phyloP scores from a whole-genome alignment of 2,329 filamentous ascomycete genomes.

The Drechslera avenae region DNA sequence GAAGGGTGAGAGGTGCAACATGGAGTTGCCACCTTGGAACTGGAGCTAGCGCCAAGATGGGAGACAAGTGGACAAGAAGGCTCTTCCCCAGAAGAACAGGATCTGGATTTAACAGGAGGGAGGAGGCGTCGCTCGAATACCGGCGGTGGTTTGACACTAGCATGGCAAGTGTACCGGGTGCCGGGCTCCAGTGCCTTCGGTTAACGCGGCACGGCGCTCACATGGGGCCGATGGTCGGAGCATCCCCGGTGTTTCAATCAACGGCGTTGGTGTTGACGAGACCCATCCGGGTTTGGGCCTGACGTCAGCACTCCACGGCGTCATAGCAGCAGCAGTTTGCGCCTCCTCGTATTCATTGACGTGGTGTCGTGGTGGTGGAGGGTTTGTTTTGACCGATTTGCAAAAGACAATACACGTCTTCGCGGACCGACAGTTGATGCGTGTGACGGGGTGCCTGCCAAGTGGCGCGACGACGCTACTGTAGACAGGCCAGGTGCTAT shows the following conservation, averaged over 20 bases:
- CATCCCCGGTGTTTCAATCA: constrained; percentile 5
- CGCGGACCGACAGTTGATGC: neutral
- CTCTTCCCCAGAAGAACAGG: neutral
- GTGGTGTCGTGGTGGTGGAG: too few species aligned
- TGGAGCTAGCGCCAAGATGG: too few species aligned
- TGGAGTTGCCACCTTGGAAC: too few species aligned
- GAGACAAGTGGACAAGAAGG: too few species aligned
- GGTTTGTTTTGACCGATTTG: too few species aligned
- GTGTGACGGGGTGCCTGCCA: constrained; percentile 19
- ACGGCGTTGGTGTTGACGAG: constrained; percentile 5
- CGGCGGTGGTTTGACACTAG: neutral
- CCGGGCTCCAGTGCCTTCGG: constrained; percentile 2
- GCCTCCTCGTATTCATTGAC: too few species aligned
- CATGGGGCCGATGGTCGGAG: constrained; percentile 3
- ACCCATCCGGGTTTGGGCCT: constrained; percentile 1
- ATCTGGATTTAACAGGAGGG: neutral
- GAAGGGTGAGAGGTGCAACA: too few species aligned
- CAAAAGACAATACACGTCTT: neutral
- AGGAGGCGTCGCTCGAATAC: neutral
- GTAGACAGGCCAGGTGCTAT: constrained; percentile 19
- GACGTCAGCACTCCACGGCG: constrained; percentile 9
- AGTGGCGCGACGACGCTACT: constrained; percentile 17
- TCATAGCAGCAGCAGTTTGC: too few species aligned
- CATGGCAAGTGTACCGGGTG: constrained; percentile 4
- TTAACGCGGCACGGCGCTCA: constrained; percentile 6